Evolutionary conservation across 2,329 filamentous ascomycete genomes (phyloP).

Genomic region (Drechslerella stenobrocha): DNA sequence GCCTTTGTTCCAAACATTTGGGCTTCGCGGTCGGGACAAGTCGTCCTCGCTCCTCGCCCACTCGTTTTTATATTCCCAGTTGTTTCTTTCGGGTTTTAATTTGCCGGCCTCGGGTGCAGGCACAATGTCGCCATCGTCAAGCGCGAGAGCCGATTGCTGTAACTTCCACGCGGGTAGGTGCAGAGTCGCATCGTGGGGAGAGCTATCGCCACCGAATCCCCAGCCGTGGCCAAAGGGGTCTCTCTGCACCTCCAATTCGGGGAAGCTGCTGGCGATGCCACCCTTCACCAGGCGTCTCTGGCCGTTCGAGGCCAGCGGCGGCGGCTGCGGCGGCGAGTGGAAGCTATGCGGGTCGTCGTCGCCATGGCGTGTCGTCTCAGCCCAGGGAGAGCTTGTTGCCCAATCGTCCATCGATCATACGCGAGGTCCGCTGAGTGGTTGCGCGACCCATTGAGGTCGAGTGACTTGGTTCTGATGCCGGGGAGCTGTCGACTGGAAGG

Average conservation of each 20-base stretch:
- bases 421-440: conserved; percentile 37
- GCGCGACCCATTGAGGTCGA: conserved; percentile 48
- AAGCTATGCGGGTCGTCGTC: conserved; percentile 41
- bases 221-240: conserved; percentile 37
- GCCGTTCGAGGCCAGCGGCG: conserved; percentile 19
- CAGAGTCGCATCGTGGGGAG: conserved; percentile 21
- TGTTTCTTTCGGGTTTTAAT: conserved; percentile 26
- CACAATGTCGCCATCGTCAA: conserved; percentile 5
- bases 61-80: conserved; percentile 44
- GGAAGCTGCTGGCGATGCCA: conserved; percentile 24
- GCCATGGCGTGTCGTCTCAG: conserved; percentile 40
- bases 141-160: background rate
- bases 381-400: conserved; percentile 49
- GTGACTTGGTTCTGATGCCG: conserved; percentile 16
- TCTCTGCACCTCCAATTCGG: conserved; percentile 26
- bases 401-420: conserved; percentile 49
- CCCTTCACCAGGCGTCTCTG: conserved; percentile 20
- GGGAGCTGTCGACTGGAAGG: conserved; percentile 11
- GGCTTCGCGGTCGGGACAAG: conserved; percentile 24
- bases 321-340: conserved; percentile 29
- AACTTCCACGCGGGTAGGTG: conserved; percentile 20
- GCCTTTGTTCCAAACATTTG: conserved; percentile 35
- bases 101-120: conserved; percentile 15
- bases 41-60: conserved; percentile 45
- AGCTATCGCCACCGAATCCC: conserved; percentile 30